Conservation (phyloP, 106 monocot species). For the Apostasia ramifera region DNA sequence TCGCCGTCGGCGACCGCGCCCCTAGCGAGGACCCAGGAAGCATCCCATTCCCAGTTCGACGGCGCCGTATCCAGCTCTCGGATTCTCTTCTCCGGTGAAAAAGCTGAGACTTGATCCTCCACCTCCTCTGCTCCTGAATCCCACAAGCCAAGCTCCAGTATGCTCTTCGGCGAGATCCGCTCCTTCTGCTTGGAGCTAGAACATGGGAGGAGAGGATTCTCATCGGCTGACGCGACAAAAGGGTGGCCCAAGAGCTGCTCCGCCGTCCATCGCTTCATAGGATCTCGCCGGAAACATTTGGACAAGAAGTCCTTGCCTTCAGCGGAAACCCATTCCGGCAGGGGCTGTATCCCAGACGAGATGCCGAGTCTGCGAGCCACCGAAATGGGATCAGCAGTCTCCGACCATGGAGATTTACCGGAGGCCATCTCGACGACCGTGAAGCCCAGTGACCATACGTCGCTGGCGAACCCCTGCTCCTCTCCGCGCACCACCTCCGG, state of each 20-base stretch:
- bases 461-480: slow-evolving; percentile 29
- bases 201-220: too few relatives aligned
- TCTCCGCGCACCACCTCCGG: slow-evolving; percentile 56
- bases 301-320: slow-evolving; percentile 41
- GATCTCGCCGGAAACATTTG: slow-evolving; percentile 36
- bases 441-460: slow-evolving; percentile 59
- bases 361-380: slow-evolving; percentile 28
- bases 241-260: slow-evolving; percentile 44
- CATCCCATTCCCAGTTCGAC: too few relatives aligned
- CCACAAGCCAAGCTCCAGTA: too few relatives aligned
- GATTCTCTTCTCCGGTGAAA: too few relatives aligned
- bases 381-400: slow-evolving; percentile 10
- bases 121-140: too few relatives aligned
- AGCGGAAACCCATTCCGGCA: slow-evolving; percentile 26
- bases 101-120: too few relatives aligned
- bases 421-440: slow-evolving; percentile 53
- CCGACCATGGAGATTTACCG: slow-evolving; percentile 34
- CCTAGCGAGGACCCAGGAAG: too few relatives aligned
- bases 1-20: too few relatives aligned
- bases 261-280: slow-evolving; percentile 29
- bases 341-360: slow-evolving; percentile 15
- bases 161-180: too few relatives aligned
- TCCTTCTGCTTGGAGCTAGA: too few relatives aligned
- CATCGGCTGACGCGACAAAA: slow-evolving; percentile 9
- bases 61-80: too few relatives aligned